Percentiles rank a stretch among this genome's conserved stretches.
These are phyloP conservation scores for Nemania serpens DNA, from an alignment of 2,329 filamentous ascomycete genomes.

Conservation along the genomic window DNA sequence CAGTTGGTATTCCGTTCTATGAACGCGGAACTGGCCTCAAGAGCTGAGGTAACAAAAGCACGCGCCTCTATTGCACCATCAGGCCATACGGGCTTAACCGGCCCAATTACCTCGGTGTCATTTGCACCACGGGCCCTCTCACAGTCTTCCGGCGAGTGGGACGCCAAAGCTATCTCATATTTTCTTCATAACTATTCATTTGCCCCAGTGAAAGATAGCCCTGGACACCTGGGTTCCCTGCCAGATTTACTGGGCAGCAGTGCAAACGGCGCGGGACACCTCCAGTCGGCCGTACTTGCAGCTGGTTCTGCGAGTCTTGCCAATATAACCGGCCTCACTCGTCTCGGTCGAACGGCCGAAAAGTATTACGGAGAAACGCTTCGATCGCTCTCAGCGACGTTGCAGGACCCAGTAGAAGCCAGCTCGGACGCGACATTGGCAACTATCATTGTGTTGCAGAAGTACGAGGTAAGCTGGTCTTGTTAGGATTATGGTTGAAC, in stretches of 20 bases:
- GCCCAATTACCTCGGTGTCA: not conserved
- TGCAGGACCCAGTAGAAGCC: conserved; percentile 6
- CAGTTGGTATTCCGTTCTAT: conserved; percentile 17
- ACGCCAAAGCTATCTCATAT: conserved; percentile 12
- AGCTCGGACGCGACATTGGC: conserved; percentile 12
- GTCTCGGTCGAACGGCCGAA: conserved; percentile 8
- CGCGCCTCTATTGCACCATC: not conserved
- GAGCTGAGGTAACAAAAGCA: not conserved
- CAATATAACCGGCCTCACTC: conserved; percentile 15
- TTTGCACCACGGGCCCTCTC: conserved; percentile 4
- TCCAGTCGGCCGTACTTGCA: conserved; percentile 19
- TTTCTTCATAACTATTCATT: conserved; percentile 20
- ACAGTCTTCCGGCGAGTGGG: conserved; percentile 20
- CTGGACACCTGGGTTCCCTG: conserved; percentile 16
- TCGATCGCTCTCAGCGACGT: conserved; percentile 1
- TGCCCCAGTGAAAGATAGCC: conserved; percentile 5
- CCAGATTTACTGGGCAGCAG: conserved; percentile 7
- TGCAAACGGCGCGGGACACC: not conserved
- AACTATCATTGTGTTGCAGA: conserved; percentile 15
- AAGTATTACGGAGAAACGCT: conserved; percentile 18
- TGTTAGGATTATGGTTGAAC: not conserved
- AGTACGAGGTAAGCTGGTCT: conserved; percentile 16
- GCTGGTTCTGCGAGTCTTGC: conserved; percentile 22
- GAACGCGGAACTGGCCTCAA: conserved; percentile 5
- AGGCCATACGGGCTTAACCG: not conserved